Percentiles rank a stretch among this genome's conserved stretches.
phyloP scores from a whole-genome alignment of 2,329 filamentous ascomycete genomes.

The Trichocomaceae sp. region DNA sequence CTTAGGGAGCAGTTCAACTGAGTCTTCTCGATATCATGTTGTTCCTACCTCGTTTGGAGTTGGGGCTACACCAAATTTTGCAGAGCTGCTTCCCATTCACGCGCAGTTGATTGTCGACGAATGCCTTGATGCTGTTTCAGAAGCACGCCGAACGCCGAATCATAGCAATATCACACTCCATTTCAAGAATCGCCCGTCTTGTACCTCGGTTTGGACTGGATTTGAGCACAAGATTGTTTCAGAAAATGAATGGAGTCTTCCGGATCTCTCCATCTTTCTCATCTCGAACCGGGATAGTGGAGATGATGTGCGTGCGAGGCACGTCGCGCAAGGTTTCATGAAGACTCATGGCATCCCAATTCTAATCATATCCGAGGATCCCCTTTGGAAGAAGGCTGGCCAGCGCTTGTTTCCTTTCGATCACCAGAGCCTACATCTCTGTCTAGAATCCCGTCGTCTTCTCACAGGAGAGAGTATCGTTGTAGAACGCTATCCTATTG shows the following conservation, averaged over 20 bases:
- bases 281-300: constrained; percentile 31
- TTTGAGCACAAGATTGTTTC: constrained; percentile 34
- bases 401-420: constrained; percentile 33
- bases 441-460: constrained; percentile 34
- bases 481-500: constrained; percentile 38
- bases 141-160: constrained; percentile 17
- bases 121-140: constrained; percentile 31
- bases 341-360: constrained; percentile 38
- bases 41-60: constrained; percentile 43
- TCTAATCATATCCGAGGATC: constrained; percentile 41
- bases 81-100: constrained; percentile 43
- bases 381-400: constrained; percentile 32
- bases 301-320: constrained; percentile 23
- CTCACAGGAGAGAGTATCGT: constrained; percentile 29
- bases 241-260: constrained; percentile 36
- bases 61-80: constrained; percentile 40
- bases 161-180: constrained; percentile 30
- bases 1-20: constrained; percentile 29
- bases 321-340: constrained; percentile 34
- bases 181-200: constrained; percentile 35
- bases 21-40: constrained; percentile 43
- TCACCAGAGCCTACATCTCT: constrained; percentile 38
- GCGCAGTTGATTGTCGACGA: constrained; percentile 45
- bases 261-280: constrained; percentile 43
- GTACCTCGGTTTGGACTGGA: constrained; percentile 33